phyloP scores from a whole-genome alignment of 257 asterid species.

The Linderniella brevidens region DNA sequence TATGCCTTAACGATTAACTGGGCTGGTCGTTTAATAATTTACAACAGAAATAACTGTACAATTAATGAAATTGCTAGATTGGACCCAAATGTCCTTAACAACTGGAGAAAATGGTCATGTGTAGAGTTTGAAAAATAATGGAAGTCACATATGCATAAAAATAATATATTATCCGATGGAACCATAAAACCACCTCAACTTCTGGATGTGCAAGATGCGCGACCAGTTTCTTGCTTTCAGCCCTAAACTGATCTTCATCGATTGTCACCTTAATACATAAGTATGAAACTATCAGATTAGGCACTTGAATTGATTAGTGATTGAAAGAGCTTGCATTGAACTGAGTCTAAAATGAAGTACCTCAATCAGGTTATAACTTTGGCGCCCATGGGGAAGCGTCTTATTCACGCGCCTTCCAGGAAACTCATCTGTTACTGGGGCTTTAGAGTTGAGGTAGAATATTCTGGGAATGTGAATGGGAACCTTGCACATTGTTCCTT shows the following conservation, averaged over 20 bases:
- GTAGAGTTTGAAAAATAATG: no score
- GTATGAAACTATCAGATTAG: background rate
- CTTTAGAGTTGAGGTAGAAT: constrained; percentile 90
- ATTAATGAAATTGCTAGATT: no score
- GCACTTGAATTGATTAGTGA: background rate
- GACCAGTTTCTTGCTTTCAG: constrained; percentile 76
- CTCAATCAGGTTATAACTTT: constrained; percentile 75
- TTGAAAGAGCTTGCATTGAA: background rate
- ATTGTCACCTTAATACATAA: constrained; percentile 38
- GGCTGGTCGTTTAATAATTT: no score
- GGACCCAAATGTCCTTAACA: no score
- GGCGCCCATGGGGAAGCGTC: constrained; percentile 90
- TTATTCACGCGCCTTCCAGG: constrained; percentile 91
- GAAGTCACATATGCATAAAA: no score
- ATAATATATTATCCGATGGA: no score
- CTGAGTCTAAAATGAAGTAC: constrained; percentile 16
- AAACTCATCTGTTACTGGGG: constrained; percentile 86
- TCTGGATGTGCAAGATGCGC: constrained; percentile 99
- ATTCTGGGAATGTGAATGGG: constrained; percentile 61
- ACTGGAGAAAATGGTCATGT: no score
- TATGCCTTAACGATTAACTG: no score
- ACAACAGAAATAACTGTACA: no score
- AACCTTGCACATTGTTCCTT: constrained; percentile 74
- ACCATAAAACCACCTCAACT: constrained; percentile 54
- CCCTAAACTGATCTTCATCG: constrained; percentile 79